Percentiles rank a stretch among this genome's conserved stretches.
These are phyloP conservation scores for Scutellaria minor DNA, from an alignment of 257 asterid species.

Conservation along the genomic window DNA sequence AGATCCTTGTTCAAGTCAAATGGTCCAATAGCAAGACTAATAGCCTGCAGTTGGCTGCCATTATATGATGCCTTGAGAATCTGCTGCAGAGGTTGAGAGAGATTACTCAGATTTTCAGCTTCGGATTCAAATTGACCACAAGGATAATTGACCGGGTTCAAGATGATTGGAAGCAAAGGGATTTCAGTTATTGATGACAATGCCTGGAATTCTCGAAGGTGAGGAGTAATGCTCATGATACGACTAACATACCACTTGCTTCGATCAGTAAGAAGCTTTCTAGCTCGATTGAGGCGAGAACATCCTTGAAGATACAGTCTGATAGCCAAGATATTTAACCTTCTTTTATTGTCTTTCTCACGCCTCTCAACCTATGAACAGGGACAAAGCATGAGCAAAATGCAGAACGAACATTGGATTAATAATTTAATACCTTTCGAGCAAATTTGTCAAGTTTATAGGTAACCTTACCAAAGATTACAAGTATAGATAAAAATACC, in stretches of 20 bases:
- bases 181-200: constrained; percentile 84
- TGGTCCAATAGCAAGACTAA: constrained; percentile 72
- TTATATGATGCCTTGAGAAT: constrained; percentile 74
- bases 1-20: constrained; percentile 62
- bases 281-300: constrained; percentile 81
- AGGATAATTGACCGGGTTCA: constrained; percentile 69
- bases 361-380: constrained; percentile 84
- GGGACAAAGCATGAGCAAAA: constrained; percentile 40
- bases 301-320: constrained; percentile 80
- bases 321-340: constrained; percentile 67
- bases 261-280: constrained; percentile 78
- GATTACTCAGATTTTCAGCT: constrained; percentile 55
- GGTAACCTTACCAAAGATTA: constrained; percentile 1
- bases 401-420: constrained; percentile 24
- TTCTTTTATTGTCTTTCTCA: constrained; percentile 77
- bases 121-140: constrained; percentile 47
- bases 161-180: constrained; percentile 85
- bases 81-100: constrained; percentile 71
- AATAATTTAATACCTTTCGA: constrained; percentile 1
- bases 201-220: constrained; percentile 97
- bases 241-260: constrained; percentile 93
- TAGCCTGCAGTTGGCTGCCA: constrained; percentile 89
- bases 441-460: constrained; percentile 26
- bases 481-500: neutral
- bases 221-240: constrained; percentile 95